Percentiles rank a stretch among this genome's conserved stretches.
These are phyloP conservation scores for Vigna hirtella DNA, from an alignment of 306 rosid species.

Conservation along the genomic window DNA sequence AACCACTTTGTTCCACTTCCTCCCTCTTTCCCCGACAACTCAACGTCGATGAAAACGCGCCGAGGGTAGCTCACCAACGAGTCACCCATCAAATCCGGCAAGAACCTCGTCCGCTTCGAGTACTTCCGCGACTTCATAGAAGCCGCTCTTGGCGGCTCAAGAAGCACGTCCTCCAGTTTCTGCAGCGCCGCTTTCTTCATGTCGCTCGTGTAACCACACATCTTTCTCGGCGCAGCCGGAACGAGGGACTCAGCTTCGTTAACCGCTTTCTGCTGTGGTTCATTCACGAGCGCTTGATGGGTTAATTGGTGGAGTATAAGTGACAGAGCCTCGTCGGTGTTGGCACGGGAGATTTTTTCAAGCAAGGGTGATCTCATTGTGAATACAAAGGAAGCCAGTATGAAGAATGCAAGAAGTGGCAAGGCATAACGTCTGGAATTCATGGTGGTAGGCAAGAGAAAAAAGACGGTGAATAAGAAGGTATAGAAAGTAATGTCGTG, in stretches of 20 bases:
- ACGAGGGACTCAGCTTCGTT: not conserved
- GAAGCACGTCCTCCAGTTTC: slow-evolving; percentile 75
- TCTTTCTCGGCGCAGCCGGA: slow-evolving; percentile 46
- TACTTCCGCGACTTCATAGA: slow-evolving; percentile 65
- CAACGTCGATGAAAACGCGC: slow-evolving; percentile 73
- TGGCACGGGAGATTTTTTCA: slow-evolving; percentile 18
- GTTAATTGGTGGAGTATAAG: slow-evolving; percentile 55
- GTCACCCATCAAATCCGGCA: slow-evolving; percentile 84
- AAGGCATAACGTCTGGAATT: slow-evolving; percentile 38
- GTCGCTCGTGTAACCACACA: slow-evolving; percentile 40
- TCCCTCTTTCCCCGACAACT: slow-evolving; percentile 57
- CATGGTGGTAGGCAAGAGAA: not conserved
- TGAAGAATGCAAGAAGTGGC: slow-evolving; percentile 44
- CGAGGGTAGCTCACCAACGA: slow-evolving; percentile 71
- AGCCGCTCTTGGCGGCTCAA: slow-evolving; percentile 80
- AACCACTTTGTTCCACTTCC: slow-evolving; percentile 68
- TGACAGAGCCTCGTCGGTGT: slow-evolving; percentile 34
- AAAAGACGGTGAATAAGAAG: too few relatives aligned
- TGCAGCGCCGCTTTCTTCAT: slow-evolving; percentile 70
- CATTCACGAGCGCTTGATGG: not conserved
- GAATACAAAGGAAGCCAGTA: slow-evolving; percentile 43
- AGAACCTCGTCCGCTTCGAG: slow-evolving; percentile 59
- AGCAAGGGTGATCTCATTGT: slow-evolving; percentile 27
- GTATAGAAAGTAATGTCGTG: too few relatives aligned
- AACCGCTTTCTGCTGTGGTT: slow-evolving; percentile 28